Evolutionary conservation across 1,284 basidiomycete species (phyloP), one percentile per base, ranked within the genome.

Genomic region (Ustilago crameri): DNA sequence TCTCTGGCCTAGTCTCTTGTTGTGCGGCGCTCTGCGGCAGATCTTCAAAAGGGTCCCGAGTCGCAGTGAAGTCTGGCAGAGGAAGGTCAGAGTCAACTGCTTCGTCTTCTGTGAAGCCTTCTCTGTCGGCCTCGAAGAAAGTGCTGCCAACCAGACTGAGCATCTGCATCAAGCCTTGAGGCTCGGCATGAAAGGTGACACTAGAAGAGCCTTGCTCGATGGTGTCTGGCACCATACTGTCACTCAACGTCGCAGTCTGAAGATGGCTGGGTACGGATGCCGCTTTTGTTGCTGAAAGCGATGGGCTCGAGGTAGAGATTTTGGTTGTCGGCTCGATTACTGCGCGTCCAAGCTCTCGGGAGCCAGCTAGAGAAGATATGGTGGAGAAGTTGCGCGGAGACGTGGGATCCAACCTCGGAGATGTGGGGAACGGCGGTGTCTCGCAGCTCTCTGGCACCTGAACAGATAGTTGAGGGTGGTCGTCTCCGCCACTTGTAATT

Each of bases 81-180:
- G 18, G 20, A 22, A 42, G 18, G 15, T 43, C 48, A 9, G 7
- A 8, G 0, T 53, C 38, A n/a, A 18, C n/a, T 2, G 18, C 50
- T 24, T 65, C 66, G 22, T 69, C 61, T 46, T 70, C 70, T 22
- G 46, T 53, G 18, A 59, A 63, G 41, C 72, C 76, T 15, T 61
- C 58, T 12, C 57, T 38, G 20, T 79, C 77, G 8, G 75, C 77
- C 18, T 78, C 76, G n/a, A 79, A 51, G 30, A 75, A 64, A 3
- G 62, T 63, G 51, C 68, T 75, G n/a, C 77, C 77, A 18, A 79
- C 75, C 23, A 78, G 52, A 37, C 67, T 78, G 43, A 79, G 69
- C 74, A 79, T 76, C 55, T 79, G 77, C 73, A 79, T 71, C 44
- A 79, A 51, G 14, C 73, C 64, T 46, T 77, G 76, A 23, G 70